Evolutionary conservation across 202 grass and related monocot genomes (phyloP), one percentile per base, ranked within the genome.

Genomic region (Zizania palustris): DNA sequence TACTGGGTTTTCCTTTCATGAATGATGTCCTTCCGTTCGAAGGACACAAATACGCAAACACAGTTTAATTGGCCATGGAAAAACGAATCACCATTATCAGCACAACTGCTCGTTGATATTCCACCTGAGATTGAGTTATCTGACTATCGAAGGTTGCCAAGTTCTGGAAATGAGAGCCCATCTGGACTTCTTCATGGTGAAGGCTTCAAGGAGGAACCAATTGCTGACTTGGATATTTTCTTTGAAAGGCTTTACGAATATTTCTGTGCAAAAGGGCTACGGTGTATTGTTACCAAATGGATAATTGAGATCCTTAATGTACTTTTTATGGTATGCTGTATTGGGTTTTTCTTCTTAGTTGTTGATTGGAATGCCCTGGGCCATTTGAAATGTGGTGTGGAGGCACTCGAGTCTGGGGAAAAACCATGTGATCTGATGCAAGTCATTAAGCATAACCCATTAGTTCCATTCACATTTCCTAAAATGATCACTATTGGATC

Each of bases 241-340:
- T 93, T 99, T 34, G 90, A 85, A 77, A 88, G 90, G 65, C 87
- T 99, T 67, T 99, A 99, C 20, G 84, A 83, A 77, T 99, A 99
- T 71, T 99, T 93, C 77, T 91, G 89, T 3, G 81, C 91, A 74
- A 99, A 99, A 80, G 96, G 92, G 75, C 87, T 99, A 22, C 85
- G 89, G 45, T 99, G 92, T 76, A 99, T 99, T 43, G 43, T 96
- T 66, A 90, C 78, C 41, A 99, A 99, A 84, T 99, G 89, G 96
- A 87, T 96, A 73, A 83, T 99, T 15, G 96, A 93, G 63, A 87
- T 96, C 8, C 83, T 92, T 8, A 90, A 88, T 76, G 85, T 99
- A 38, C 81, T 96, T 20, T 99, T 99, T 79, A 96, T 95, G 87
- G 81, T 99, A 72, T 89, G 87, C 39, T 99, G 91, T 84, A 99